Percentiles rank a stretch among this genome's conserved stretches.
These are phyloP conservation scores for Solanum hybrid DNA, from an alignment of 305 asterid genomes.

Conservation along the genomic window DNA sequence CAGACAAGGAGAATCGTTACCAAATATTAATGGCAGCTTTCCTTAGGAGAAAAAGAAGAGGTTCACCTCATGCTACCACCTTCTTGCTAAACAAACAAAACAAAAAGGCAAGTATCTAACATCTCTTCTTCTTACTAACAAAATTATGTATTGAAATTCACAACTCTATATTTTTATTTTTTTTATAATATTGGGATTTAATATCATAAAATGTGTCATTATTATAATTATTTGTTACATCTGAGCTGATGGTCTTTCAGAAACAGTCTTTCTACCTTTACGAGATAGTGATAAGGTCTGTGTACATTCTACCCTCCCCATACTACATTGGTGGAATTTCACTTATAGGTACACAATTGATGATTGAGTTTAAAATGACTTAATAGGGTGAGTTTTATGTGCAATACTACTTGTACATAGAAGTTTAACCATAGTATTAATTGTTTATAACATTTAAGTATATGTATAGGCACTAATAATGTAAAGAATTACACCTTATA, in stretches of 20 bases:
- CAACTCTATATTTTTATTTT: background rate
- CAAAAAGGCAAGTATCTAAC: slow-evolving; percentile 43
- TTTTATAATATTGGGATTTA: background rate
- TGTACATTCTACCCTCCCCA: background rate
- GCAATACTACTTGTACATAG: background rate
- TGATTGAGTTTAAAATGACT: background rate
- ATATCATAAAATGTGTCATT: background rate
- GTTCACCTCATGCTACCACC: slow-evolving; percentile 49
- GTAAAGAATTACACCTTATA: background rate
- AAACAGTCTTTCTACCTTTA: background rate
- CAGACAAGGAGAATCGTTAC: slow-evolving; percentile 61
- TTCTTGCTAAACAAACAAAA: slow-evolving; percentile 54
- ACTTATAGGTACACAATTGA: background rate
- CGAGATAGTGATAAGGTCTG: background rate
- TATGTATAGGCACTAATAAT: too few species aligned
- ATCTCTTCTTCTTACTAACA: background rate
- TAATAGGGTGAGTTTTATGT: background rate
- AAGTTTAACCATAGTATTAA: background rate
- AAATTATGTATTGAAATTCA: background rate
- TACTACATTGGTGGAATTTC: background rate
- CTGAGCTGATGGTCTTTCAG: background rate
- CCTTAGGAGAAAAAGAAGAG: slow-evolving; percentile 42
- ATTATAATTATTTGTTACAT: background rate
- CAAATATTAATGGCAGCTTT: slow-evolving; percentile 42
- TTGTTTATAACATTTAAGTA: background rate